A percentile compares a stretch with the other conserved stretches of the same genome.
Evolutionary conservation across 176 grass and related monocot species (phyloP).

Genomic region (Thalia dealbata): DNA sequence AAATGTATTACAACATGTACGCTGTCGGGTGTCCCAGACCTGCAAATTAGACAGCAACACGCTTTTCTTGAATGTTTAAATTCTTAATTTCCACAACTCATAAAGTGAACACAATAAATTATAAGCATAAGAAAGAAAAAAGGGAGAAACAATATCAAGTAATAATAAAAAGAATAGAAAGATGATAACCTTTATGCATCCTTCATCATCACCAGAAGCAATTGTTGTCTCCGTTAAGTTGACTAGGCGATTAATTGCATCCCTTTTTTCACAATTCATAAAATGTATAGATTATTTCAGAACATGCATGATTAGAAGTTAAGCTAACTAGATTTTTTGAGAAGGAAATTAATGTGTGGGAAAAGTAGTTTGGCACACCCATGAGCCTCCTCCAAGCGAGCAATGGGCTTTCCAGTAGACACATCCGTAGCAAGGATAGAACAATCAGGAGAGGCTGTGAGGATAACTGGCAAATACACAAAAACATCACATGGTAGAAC

Average conservation of each 20-base stretch:
- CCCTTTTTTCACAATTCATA: slow-evolving; percentile 18
- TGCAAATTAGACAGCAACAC: not conserved
- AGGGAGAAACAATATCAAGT: not conserved
- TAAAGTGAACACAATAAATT: not conserved
- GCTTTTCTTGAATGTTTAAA: too few relatives aligned
- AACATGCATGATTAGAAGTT: slow-evolving; percentile 11
- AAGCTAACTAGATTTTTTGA: not conserved
- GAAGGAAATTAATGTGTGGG: slow-evolving; percentile 3
- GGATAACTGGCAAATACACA: slow-evolving; percentile 41
- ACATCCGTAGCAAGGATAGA: slow-evolving; percentile 66
- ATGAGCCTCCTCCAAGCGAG: slow-evolving; percentile 58
- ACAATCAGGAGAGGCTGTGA: slow-evolving; percentile 62
- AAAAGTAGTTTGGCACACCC: slow-evolving; percentile 32
- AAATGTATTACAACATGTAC: slow-evolving; percentile 76
- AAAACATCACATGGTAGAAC: not conserved
- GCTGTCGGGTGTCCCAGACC: slow-evolving; percentile 86
- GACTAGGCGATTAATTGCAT: slow-evolving; percentile 62
- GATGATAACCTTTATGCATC: slow-evolving; percentile 73
- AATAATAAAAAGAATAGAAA: not conserved
- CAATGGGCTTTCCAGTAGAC: slow-evolving; percentile 59
- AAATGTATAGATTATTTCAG: not conserved
- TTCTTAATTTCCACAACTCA: not conserved
- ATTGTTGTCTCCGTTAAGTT: slow-evolving; percentile 77
- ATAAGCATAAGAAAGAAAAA: not conserved
- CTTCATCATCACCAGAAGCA: slow-evolving; percentile 85